A percentile compares a stretch with the other conserved stretches of the same genome.
These are phyloP conservation scores for Candida sithepensis DNA, from an alignment of 805 yeast genomes.

Conservation along the genomic window DNA sequence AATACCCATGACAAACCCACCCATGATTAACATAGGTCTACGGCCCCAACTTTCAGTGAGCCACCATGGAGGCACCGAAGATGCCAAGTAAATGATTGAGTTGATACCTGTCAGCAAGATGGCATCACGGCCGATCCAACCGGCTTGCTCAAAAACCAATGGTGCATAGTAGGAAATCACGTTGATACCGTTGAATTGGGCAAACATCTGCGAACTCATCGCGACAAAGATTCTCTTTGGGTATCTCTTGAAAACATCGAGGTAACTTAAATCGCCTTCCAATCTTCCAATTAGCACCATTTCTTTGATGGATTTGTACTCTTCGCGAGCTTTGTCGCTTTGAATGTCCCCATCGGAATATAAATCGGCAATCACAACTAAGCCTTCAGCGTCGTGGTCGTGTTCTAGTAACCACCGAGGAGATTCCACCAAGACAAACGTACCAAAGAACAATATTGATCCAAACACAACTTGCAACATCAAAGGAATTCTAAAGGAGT, in stretches of 20 bases:
- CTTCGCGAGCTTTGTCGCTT: constrained; percentile 63
- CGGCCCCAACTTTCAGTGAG: constrained; percentile 91
- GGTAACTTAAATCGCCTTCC: constrained; percentile 76
- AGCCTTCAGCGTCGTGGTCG: constrained; percentile 78
- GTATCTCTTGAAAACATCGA: constrained; percentile 73
- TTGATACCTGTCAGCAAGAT: constrained; percentile 87
- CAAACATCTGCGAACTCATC: constrained; percentile 87
- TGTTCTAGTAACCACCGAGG: constrained; percentile 89
- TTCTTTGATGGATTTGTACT: constrained; percentile 79
- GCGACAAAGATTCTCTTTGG: constrained; percentile 79
- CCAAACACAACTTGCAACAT: constrained; percentile 65
- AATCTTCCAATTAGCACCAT: constrained; percentile 68
- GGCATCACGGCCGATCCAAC: constrained; percentile 88
- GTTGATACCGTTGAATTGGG: constrained; percentile 91
- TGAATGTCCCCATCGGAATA: constrained; percentile 76
- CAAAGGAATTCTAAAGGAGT: constrained; percentile 53
- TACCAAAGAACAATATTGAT: constrained; percentile 61
- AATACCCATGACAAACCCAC: constrained; percentile 76
- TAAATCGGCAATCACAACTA: constrained; percentile 78
- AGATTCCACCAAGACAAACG: constrained; percentile 76
- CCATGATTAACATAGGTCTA: constrained; percentile 74
- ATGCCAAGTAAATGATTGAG: constrained; percentile 47
- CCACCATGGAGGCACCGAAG: constrained; percentile 89
- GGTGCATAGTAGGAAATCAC: constrained; percentile 93
- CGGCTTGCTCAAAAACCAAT: constrained; percentile 89